Evolutionary conservation across 1,139 yeast genomes (phyloP).

Genomic region (Kodamaea plutei): DNA sequence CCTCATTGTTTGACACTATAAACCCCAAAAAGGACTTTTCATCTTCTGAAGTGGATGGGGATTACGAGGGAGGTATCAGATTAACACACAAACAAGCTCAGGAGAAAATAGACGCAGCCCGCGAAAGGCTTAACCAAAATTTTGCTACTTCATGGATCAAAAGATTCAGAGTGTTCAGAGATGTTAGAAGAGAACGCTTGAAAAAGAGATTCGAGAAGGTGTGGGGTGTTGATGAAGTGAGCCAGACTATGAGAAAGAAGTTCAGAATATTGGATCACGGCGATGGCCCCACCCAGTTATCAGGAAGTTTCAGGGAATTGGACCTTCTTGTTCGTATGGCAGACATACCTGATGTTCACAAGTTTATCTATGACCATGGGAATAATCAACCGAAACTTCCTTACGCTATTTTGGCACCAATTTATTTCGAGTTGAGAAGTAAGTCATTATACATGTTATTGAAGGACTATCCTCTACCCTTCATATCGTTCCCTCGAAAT

Average conservation of each 20-base stretch:
- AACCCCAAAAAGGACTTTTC: too few species aligned
- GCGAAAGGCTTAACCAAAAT: constrained; percentile 36
- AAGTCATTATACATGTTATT: constrained; percentile 30
- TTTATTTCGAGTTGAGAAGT: constrained; percentile 28
- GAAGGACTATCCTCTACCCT: constrained; percentile 41
- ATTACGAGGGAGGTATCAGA: constrained; percentile 8
- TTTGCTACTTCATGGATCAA: constrained; percentile 70
- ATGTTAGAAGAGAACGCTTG: constrained; percentile 26
- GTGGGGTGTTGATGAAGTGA: constrained; percentile 38
- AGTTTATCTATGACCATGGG: constrained; percentile 34
- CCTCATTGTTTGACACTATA: not conserved
- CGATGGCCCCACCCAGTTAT: constrained; percentile 35
- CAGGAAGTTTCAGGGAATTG: constrained; percentile 28
- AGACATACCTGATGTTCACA: constrained; percentile 28
- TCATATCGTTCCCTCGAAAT: constrained; percentile 38
- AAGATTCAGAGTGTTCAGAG: constrained; percentile 27
- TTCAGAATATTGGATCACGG: constrained; percentile 34
- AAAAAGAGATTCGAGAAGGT: constrained; percentile 19
- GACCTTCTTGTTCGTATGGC: constrained; percentile 30
- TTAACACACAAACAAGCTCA: constrained; percentile 24
- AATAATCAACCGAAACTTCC: constrained; percentile 39
- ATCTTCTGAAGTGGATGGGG: constrained; percentile 2
- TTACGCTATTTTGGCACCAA: constrained; percentile 40
- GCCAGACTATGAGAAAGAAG: constrained; percentile 27
- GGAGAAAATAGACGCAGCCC: constrained; percentile 31